These are phyloP conservation scores for Mollisia scopiformis DNA, from an alignment of 2,329 filamentous ascomycete species.

Conservation along the genomic window DNA sequence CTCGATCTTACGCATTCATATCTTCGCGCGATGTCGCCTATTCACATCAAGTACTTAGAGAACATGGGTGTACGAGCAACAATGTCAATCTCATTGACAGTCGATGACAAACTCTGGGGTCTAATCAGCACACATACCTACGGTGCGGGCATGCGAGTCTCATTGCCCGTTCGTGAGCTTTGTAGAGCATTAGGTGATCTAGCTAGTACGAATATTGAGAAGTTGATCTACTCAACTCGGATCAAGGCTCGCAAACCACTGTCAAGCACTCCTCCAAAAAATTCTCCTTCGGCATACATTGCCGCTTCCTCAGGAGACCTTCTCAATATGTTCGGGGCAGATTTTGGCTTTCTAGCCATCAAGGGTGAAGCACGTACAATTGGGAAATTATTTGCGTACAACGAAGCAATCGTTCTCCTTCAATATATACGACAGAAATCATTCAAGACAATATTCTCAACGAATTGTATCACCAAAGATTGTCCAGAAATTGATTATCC, in stretches of 20 bases:
- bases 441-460: conserved; percentile 17
- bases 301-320: conserved; percentile 24
- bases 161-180: conserved; percentile 88
- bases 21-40: conserved; percentile 84
- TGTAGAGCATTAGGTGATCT: conserved; percentile 69
- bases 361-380: conserved; percentile 28
- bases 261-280: conserved; percentile 10
- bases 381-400: conserved; percentile 24
- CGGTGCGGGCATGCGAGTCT: conserved; percentile 80
- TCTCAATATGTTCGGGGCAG: conserved; percentile 25
- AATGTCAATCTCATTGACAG: conserved; percentile 90
- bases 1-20: conserved; percentile 84
- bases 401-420: conserved; percentile 26
- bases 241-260: conserved; percentile 24
- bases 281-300: conserved; percentile 26
- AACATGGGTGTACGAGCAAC: conserved; percentile 89
- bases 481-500: conserved; percentile 19
- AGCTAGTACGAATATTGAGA: conserved; percentile 27
- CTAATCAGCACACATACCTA: conserved; percentile 85
- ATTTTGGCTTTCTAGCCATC: conserved; percentile 28
- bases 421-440: conserved; percentile 23
- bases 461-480: conserved; percentile 23
- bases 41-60: conserved; percentile 80
- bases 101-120: conserved; percentile 83
- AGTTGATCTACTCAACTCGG: conserved; percentile 20